Percentiles rank a stretch among this genome's conserved stretches.
Conservation (phyloP, 805 yeast genomes). For the Candida khao-thaluensis region DNA sequence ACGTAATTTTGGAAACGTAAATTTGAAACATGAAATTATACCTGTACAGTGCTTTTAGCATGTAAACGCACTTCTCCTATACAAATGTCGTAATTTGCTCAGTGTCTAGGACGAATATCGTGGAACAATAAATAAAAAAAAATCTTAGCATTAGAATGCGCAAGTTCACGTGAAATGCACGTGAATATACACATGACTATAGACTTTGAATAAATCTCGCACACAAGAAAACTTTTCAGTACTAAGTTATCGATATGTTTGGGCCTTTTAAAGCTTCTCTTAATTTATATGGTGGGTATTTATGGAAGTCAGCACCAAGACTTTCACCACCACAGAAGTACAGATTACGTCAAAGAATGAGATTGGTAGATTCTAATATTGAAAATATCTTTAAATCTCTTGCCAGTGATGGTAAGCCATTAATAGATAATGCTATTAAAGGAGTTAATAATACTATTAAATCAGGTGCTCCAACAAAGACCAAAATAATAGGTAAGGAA, state of each 20-base stretch:
- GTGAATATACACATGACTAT: neutral
- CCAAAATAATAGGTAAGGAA: neutral
- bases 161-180: neutral
- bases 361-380: conserved; percentile 75
- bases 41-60: neutral
- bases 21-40: neutral
- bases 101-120: too few relatives aligned
- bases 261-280: conserved; percentile 70
- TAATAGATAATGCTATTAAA: conserved; percentile 1
- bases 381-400: conserved; percentile 49
- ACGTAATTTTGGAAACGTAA: neutral
- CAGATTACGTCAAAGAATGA: conserved; percentile 82
- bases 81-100: too few relatives aligned
- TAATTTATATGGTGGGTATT: conserved; percentile 64
- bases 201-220: neutral
- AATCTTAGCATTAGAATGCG: neutral
- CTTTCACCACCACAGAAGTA: conserved; percentile 77
- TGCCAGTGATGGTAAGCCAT: conserved; percentile 1
- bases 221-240: conserved; percentile 11
- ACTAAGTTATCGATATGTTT: conserved; percentile 41
- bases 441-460: conserved; percentile 17
- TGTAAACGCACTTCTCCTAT: too few relatives aligned
- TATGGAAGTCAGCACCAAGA: conserved; percentile 57
- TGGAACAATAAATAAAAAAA: too few relatives aligned
- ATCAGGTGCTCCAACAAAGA: neutral